phyloP scores from a whole-genome alignment of 2,329 filamentous ascomycete species.

The Hawksworthiomyces lignivorus region DNA sequence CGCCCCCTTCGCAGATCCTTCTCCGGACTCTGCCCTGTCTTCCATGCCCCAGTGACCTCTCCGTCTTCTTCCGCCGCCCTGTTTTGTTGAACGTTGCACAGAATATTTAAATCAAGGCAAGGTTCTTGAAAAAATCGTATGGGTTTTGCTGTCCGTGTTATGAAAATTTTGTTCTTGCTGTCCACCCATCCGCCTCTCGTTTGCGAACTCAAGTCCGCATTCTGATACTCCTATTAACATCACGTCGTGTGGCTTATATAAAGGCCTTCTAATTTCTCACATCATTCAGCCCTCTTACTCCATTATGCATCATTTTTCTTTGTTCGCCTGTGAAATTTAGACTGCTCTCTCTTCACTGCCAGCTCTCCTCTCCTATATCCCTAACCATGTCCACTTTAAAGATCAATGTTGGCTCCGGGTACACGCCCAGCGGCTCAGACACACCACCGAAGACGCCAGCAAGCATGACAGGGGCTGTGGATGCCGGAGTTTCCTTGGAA shows the following conservation, averaged over 20 bases:
- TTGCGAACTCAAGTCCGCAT: no score
- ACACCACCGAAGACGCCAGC: constrained; percentile 1
- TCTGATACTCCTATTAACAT: no score
- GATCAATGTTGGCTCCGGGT: not conserved
- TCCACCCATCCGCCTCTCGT: no score
- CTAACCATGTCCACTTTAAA: constrained; percentile 1
- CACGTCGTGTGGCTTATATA: no score
- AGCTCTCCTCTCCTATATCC: not conserved
- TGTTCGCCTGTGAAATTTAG: not conserved
- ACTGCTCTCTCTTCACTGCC: not conserved
- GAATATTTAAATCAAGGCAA: no score
- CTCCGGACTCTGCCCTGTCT: not conserved
- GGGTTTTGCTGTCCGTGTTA: no score
- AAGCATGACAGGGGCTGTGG: not conserved
- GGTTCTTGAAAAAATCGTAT: no score
- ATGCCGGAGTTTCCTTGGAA: no score
- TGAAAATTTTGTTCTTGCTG: no score
- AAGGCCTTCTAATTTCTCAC: no score
- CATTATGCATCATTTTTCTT: not conserved
- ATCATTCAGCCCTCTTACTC: no score
- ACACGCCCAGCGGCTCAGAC: not conserved
- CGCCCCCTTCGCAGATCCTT: constrained; percentile 1
- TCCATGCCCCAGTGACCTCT: no score
- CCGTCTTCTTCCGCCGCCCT: not conserved
- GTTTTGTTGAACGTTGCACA: not conserved